Percentiles rank a stretch among this genome's conserved stretches.
Evolutionary conservation across 2,329 filamentous ascomycete genomes (phyloP).

Genomic region (Diaporthe vexans): DNA sequence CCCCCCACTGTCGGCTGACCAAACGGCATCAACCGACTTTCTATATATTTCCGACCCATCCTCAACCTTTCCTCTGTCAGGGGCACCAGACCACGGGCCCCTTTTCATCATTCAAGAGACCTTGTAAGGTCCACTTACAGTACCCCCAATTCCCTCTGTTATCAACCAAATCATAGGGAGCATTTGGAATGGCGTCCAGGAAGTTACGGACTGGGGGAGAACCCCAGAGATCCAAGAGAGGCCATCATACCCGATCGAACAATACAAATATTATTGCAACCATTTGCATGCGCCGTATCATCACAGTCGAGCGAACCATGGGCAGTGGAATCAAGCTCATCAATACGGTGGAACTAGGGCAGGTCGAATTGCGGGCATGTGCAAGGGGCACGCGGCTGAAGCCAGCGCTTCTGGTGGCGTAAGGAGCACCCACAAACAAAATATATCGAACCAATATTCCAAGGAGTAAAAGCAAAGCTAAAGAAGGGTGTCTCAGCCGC

Average conservation of each 20-base stretch:
- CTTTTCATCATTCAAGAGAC: constrained; percentile 22
- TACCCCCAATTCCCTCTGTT: constrained; percentile 38
- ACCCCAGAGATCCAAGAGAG: constrained; percentile 32
- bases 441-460: not conserved
- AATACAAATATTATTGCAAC: constrained; percentile 39
- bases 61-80: constrained; percentile 21
- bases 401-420: not conserved
- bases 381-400: not conserved
- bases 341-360: not conserved
- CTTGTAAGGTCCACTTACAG: constrained; percentile 9
- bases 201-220: constrained; percentile 24
- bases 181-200: constrained; percentile 41
- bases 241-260: constrained; percentile 35
- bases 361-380: not conserved
- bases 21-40: constrained; percentile 30
- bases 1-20: constrained; percentile 3
- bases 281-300: not conserved
- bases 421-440: not conserved
- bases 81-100: not conserved
- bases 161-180: constrained; percentile 40
- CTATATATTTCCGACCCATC: constrained; percentile 14
- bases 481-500: constrained; percentile 8
- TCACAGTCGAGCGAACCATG: not conserved
- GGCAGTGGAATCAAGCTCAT: not conserved
- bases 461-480: not conserved